These are phyloP conservation scores for Podila epicladia DNA, from an alignment of 192 early-diverging fungal genomes.

Conservation along the genomic window DNA sequence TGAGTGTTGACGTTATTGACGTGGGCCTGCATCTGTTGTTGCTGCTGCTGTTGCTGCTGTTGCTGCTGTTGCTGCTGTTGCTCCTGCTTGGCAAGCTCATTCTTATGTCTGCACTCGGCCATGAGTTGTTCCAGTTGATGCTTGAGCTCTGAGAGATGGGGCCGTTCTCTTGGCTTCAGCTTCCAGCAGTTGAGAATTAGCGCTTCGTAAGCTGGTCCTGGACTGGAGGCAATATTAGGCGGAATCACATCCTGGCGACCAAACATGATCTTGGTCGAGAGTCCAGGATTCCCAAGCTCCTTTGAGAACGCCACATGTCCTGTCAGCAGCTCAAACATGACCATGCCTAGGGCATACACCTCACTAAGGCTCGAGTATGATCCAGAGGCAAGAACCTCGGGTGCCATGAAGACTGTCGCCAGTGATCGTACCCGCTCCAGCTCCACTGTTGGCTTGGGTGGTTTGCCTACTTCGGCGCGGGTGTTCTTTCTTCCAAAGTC, in stretches of 20 bases:
- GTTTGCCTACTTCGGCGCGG: conserved; percentile 33
- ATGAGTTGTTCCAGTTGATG: conserved; percentile 36
- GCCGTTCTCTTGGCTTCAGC: conserved; percentile 25
- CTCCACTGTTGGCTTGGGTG: conserved; percentile 33
- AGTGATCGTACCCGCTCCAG: conserved; percentile 28
- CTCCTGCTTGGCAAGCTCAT: conserved; percentile 13
- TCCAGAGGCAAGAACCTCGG: conserved; percentile 34
- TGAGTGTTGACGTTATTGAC: conserved; percentile 3
- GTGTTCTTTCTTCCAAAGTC: conserved; percentile 34
- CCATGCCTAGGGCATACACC: conserved; percentile 45
- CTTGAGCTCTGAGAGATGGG: conserved; percentile 40
- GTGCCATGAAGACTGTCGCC: conserved; percentile 34
- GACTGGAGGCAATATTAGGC: conserved; percentile 22
- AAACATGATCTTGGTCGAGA: conserved; percentile 46
- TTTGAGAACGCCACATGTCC: conserved; percentile 38
- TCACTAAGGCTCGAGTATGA: conserved; percentile 40
- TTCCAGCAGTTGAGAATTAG: conserved; percentile 48
- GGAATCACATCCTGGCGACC: conserved; percentile 38
- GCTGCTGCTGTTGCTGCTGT: conserved; percentile 4
- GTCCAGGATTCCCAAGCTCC: conserved; percentile 27
- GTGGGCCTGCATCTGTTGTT: neutral
- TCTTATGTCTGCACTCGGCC: conserved; percentile 15
- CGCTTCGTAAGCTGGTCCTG: conserved; percentile 33
- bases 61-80: neutral
- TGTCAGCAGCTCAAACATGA: conserved; percentile 47